phyloP scores from a whole-genome alignment of 2,329 filamentous ascomycete species.

The Scolecobasidium constrictum region DNA sequence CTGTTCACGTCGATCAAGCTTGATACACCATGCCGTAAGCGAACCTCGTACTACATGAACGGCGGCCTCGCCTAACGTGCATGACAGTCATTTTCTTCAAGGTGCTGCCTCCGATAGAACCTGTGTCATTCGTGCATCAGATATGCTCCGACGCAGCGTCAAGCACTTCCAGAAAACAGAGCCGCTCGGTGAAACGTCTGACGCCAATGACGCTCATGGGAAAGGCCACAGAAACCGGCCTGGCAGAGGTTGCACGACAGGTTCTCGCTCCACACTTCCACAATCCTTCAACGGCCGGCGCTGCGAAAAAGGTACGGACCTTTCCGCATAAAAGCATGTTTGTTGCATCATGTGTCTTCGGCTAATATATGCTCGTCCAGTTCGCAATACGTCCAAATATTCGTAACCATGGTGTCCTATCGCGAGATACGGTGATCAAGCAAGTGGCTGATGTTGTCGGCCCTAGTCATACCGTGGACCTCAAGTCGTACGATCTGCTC shows the following conservation, averaged over 20 bases:
- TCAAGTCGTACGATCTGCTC: constrained; percentile 67
- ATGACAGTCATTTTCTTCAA: constrained; percentile 47
- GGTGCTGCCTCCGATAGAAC: constrained; percentile 45
- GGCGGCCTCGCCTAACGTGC: constrained; percentile 16
- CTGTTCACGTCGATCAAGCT: constrained; percentile 43
- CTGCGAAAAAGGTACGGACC: constrained; percentile 40
- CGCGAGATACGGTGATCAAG: constrained; percentile 59
- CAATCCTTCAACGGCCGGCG: constrained; percentile 31
- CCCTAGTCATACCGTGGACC: constrained; percentile 61
- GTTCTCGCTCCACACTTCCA: constrained; percentile 58
- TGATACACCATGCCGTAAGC: constrained; percentile 44
- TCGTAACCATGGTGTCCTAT: constrained; percentile 60
- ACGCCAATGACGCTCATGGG: constrained; percentile 49
- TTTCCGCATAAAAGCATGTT: neutral
- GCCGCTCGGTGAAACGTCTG: constrained; percentile 48
- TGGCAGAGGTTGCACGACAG: constrained; percentile 52
- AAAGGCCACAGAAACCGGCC: constrained; percentile 57
- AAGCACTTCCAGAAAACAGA: constrained; percentile 39
- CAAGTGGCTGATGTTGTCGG: constrained; percentile 57
- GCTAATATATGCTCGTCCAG: constrained; percentile 31
- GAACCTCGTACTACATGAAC: neutral
- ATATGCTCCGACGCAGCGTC: constrained; percentile 46
- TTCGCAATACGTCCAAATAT: constrained; percentile 77
- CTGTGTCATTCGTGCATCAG: constrained; percentile 47
- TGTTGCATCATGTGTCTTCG: neutral